Conservation (phyloP, 306 rosid species). For the Cucumis hystrix region DNA sequence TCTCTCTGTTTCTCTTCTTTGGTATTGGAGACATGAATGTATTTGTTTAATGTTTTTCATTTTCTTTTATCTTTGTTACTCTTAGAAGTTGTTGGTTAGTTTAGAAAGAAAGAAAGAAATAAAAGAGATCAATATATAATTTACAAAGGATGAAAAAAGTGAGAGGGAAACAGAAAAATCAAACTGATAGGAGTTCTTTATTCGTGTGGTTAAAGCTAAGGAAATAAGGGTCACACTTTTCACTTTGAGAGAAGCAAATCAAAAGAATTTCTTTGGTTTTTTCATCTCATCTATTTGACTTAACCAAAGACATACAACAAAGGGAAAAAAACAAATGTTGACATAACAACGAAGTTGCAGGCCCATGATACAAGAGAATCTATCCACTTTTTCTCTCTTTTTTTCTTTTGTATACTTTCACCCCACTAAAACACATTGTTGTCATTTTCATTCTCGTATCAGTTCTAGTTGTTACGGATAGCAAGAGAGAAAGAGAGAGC, state of each 20-base stretch:
- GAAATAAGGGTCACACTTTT: background rate
- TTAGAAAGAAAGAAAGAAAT: background rate
- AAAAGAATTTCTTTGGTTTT: background rate
- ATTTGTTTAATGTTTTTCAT: background rate
- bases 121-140: background rate
- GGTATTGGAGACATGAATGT: background rate
- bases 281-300: background rate
- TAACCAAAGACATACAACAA: background rate
- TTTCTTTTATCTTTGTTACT: background rate
- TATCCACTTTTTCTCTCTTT: conserved; percentile 6
- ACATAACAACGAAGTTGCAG: conserved; percentile 23
- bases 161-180: background rate
- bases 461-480: background rate
- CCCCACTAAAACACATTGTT: conserved; percentile 20
- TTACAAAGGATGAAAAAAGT: background rate
- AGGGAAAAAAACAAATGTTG: conserved; percentile 7
- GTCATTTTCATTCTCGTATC: conserved; percentile 18
- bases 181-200: background rate
- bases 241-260: background rate
- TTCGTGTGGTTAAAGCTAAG: background rate
- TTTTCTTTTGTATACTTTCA: conserved; percentile 16
- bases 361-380: conserved; percentile 40
- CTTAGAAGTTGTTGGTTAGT: background rate
- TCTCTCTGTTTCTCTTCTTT: background rate
- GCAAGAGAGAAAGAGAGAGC: conserved; percentile 8